phyloP scores from a whole-genome alignment of 331 rosid species.

The Rosa hybrid region DNA sequence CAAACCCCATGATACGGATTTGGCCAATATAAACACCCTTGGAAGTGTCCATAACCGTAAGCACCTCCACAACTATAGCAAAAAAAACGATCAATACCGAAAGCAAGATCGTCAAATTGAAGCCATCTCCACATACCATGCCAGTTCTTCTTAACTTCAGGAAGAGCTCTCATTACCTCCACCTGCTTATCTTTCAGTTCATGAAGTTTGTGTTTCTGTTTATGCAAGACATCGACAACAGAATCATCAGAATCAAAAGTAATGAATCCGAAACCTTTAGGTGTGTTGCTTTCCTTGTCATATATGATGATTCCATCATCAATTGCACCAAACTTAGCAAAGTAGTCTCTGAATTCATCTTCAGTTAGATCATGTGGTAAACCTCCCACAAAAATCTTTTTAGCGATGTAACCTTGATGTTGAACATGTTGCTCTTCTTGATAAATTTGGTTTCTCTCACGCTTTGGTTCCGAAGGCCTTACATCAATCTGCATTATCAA shows the following conservation, averaged over 20 bases:
- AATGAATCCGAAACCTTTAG: constrained; percentile 27
- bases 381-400: constrained; percentile 27
- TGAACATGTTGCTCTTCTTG: background rate
- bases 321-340: constrained; percentile 12
- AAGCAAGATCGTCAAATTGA: background rate
- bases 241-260: constrained; percentile 19
- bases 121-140: background rate
- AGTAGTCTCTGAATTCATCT: constrained; percentile 7
- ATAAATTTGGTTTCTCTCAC: background rate
- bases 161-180: constrained; percentile 19
- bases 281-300: background rate
- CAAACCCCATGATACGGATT: background rate
- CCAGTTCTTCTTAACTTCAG: background rate
- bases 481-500: background rate
- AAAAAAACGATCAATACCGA: background rate
- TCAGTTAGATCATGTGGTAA: constrained; percentile 4
- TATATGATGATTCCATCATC: background rate
- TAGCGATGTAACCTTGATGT: background rate
- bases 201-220: background rate
- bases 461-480: background rate
- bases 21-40: background rate
- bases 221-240: background rate
- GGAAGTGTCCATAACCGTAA: constrained; percentile 3
- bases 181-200: constrained; percentile 6
- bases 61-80: background rate